Evolutionary conservation across 305 asterid species (phyloP), one percentile per base, ranked within the genome.

Genomic region (Ajuga reptans): DNA sequence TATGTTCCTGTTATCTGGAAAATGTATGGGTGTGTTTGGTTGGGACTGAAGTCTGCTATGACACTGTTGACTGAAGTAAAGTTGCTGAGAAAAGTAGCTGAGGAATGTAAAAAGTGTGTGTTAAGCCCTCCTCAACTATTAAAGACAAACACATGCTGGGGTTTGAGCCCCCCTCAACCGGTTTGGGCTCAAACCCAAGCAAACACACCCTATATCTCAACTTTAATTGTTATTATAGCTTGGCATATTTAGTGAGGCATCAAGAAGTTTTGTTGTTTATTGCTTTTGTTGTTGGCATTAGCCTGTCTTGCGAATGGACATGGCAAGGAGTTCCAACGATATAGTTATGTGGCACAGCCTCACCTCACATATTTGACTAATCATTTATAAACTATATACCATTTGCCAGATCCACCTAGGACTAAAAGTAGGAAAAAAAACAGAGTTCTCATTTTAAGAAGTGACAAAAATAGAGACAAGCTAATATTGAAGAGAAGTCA

Each of bases 291-390:
- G 14, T 15, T 65, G 33, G 14, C 53, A 9, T 12, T 53, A n/a
- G 36, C 60, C 68, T 53, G 70, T 24, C 53, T 47, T 72, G 67
- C 6, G 3, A 64, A 43, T 41, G 41, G 72, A 73, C 34, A 3
- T 37, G 27, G 42, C 16, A 27, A 33, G 15, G 4, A 67, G 15
- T 60, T 42, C n/a, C 15, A 14, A 36, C 39, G 31, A 6, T 51
- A 6, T 53, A 53, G 24, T 55, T 14, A 34, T 24, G 43, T 60
- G 21, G 37, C 29, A 36, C 12, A 12, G 6, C 47, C 29, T 37
- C 8, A 51, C 6, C 43, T 39, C 31, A 29, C 51, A 41, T 10
- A 46, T 27, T 41, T 36, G 47, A 60, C 55, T 59, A 33, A 17
- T n/a, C 62, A 16, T 5, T 41, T 56, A 17, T 15, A 7, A 24